phyloP scores from a whole-genome alignment of 371 early-diverging fungal species.

The Mortierella sp. region DNA sequence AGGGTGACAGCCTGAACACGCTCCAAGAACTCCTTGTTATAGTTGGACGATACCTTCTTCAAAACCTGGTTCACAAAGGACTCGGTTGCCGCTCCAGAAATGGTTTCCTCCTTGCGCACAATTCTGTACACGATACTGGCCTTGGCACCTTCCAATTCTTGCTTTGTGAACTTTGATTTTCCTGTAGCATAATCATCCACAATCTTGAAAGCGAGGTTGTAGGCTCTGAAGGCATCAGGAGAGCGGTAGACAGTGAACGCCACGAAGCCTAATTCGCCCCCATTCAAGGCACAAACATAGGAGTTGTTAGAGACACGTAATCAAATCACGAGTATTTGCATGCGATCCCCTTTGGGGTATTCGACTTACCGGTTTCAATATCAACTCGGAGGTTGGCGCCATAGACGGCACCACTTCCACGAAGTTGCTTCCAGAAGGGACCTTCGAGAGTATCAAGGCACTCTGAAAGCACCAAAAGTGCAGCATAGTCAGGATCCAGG shows the following conservation, averaged over 20 bases:
- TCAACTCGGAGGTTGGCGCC: constrained; percentile 65
- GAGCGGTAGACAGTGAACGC: constrained; percentile 69
- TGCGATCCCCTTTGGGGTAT: neutral
- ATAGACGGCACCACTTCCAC: constrained; percentile 78
- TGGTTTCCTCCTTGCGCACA: constrained; percentile 67
- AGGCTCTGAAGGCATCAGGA: constrained; percentile 72
- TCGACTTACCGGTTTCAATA: constrained; percentile 57
- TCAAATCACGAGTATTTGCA: no score
- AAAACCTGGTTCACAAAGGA: constrained; percentile 72
- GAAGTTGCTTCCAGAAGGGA: constrained; percentile 76
- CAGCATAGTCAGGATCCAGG: constrained; percentile 70
- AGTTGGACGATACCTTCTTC: constrained; percentile 66
- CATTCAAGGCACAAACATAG: neutral
- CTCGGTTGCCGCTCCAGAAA: constrained; percentile 69
- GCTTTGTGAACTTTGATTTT: constrained; percentile 66
- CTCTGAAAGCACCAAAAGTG: constrained; percentile 72
- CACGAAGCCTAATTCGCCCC: constrained; percentile 56
- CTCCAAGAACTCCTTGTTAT: constrained; percentile 65
- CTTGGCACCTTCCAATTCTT: constrained; percentile 74
- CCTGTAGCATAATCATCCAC: constrained; percentile 66
- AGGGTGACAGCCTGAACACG: constrained; percentile 61
- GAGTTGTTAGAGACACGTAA: neutral
- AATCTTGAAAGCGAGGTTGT: constrained; percentile 68
- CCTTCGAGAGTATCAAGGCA: constrained; percentile 73
- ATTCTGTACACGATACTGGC: constrained; percentile 74